phyloP scores from a whole-genome alignment of 441 rosid species.

The Mallotus repandus region DNA sequence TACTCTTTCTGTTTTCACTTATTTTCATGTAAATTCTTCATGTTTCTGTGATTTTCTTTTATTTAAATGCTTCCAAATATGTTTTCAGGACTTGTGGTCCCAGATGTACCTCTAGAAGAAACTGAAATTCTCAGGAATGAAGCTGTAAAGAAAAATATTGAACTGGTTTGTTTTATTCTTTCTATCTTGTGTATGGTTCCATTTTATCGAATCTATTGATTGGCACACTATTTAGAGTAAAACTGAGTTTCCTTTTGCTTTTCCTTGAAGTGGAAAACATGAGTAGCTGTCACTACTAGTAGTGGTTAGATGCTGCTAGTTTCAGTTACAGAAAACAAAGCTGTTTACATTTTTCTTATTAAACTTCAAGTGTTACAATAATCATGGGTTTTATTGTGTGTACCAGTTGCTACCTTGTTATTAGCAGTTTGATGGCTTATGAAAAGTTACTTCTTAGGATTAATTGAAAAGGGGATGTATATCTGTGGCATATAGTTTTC shows the following conservation, averaged over 20 bases:
- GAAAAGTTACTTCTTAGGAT: background rate
- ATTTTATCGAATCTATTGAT: background rate
- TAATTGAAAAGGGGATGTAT: background rate
- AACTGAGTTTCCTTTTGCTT: slow-evolving; percentile 8
- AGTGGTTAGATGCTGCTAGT: background rate
- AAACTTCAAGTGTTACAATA: no score
- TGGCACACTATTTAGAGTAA: background rate
- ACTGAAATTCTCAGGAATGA: slow-evolving; percentile 64
- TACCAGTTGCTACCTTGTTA: background rate
- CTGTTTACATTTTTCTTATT: no score
- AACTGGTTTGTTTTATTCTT: slow-evolving; percentile 46
- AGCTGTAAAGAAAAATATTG: slow-evolving; percentile 66
- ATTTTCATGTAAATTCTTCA: background rate
- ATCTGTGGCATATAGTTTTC: background rate
- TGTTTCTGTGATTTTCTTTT: background rate
- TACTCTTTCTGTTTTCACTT: background rate
- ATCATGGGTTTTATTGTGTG: background rate
- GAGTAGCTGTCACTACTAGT: background rate
- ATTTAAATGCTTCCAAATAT: slow-evolving; percentile 8
- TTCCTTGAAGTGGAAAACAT: background rate
- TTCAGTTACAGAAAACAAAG: background rate
- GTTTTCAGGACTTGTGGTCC: slow-evolving; percentile 83
- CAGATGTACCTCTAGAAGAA: slow-evolving; percentile 94
- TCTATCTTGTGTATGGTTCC: background rate
- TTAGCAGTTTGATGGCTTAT: slow-evolving; percentile 4